Base-by-base conservation (phyloP, 2,329 filamentous ascomycete species). In the Fusarium nanum region DNA sequence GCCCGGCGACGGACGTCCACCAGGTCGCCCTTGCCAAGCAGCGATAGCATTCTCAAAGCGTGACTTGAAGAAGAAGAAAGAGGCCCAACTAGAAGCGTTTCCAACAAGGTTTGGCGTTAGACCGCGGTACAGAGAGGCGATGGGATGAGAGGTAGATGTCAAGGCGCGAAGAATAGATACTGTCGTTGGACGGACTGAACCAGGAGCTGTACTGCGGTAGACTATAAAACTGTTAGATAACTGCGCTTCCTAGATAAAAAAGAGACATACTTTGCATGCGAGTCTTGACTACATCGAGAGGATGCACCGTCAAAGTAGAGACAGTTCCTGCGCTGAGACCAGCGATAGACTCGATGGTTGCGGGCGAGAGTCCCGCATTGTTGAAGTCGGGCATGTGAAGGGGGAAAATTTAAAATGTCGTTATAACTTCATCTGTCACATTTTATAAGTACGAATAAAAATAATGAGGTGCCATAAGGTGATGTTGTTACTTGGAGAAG, bases 241-340 rank as follows among this genome's bases (percentile, higher is more conserved):
- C 14, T 6, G 22, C 7, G 2, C 3, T 40, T 13, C 7, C 8
- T 5, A 7, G 13, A 5, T 20, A 12, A 2, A n/a, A 20, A n/a
- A 28, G 22, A 16, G 18, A 30, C 83, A 62, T 83, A 94, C 93
- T 90, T 83, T 99, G 96, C 78, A 99, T 89, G 70, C 96, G 92
- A 66, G 95, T 98, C 86, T 99, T 99, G 78, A 98, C 90, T 70
- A 99, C 90, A 82, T 99, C 96, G 64, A 99, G 89, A 32, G 96
- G 96, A 78, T 98, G 95, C 55, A 96, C 92, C 60, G 90, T 91
- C 50, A 98, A 86, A 25, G 96, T 98, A 56, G 94, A 92, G 73
- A 94, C 87, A 60, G 93, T 87, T 67, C 96, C 96, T 64, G 96
- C 96, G 70, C 91, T 92, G 80, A 99, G 91, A 74, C 96, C 96